These are phyloP conservation scores for Teunomyces gatunensis DNA, from an alignment of 805 yeast species.

Conservation along the genomic window DNA sequence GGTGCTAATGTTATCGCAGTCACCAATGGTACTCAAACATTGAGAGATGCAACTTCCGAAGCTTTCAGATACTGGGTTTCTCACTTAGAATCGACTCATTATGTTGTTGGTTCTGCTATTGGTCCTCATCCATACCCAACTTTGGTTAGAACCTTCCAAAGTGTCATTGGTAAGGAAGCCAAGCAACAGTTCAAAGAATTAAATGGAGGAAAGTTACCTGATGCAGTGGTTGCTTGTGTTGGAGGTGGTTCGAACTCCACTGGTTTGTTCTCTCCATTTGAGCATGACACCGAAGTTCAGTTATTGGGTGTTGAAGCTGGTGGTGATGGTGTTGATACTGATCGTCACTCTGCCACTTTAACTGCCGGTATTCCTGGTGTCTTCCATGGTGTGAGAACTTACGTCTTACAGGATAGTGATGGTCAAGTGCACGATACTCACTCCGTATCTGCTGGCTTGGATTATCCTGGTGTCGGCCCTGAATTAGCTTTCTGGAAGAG, in stretches of 20 bases:
- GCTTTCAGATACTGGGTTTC: constrained; percentile 97
- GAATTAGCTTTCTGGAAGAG: constrained; percentile 95
- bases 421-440: constrained; percentile 98
- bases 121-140: constrained; percentile 99
- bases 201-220: constrained; percentile 82
- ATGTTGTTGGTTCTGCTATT: constrained; percentile 96
- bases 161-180: constrained; percentile 93
- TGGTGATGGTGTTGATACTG: constrained; percentile 92
- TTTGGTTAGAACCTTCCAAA: constrained; percentile 95
- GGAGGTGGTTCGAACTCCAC: constrained; percentile 99
- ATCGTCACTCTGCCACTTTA: constrained; percentile 89
- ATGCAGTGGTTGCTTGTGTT: constrained; percentile 95
- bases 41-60: constrained; percentile 97
- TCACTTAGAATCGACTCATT: constrained; percentile 80
- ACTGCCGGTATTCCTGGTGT: constrained; percentile 97
- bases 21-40: constrained; percentile 89
- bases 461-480: constrained; percentile 99
- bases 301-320: constrained; percentile 97
- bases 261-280: constrained; percentile 95
- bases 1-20: constrained; percentile 97
- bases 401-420: constrained; percentile 83
- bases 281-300: constrained; percentile 71
- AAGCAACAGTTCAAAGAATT: constrained; percentile 81
- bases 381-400: constrained; percentile 96
- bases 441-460: constrained; percentile 97